Percentiles rank a stretch among this genome's conserved stretches.
Evolutionary conservation across 2,329 filamentous ascomycete species (phyloP).

Genomic region (Penicillium sp.): DNA sequence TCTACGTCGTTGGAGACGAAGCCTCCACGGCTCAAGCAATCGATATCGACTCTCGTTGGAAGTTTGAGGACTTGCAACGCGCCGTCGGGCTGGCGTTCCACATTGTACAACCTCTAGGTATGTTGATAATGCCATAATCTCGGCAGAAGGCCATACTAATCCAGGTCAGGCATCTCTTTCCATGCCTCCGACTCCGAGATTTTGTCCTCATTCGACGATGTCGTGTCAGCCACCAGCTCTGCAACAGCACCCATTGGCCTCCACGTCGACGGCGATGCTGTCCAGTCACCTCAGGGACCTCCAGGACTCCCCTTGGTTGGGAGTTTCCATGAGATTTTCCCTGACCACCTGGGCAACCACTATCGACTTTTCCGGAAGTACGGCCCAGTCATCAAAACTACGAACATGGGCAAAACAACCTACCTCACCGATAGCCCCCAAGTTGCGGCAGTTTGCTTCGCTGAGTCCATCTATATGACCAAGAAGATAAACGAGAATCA

Average conservation of each 20-base stretch:
- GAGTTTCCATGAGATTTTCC: conserved; percentile 61
- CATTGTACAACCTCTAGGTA: conserved; percentile 52
- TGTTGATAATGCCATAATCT: conserved; percentile 45
- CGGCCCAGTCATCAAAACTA: conserved; percentile 58
- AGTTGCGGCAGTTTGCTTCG: conserved; percentile 53
- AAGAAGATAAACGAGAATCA: conserved; percentile 53
- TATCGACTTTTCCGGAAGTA: conserved; percentile 60
- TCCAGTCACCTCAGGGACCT: conserved; percentile 31
- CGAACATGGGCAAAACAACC: conserved; percentile 55
- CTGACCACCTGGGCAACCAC: conserved; percentile 63
- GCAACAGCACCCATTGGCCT: conserved; percentile 23
- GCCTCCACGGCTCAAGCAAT: conserved; percentile 55
- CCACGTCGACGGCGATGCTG: conserved; percentile 33
- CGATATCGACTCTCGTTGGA: conserved; percentile 48
- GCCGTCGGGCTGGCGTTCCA: conserved; percentile 56
- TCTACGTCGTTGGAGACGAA: conserved; percentile 28
- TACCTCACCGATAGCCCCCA: conserved; percentile 59
- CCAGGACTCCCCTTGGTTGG: conserved; percentile 49
- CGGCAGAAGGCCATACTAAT: neutral
- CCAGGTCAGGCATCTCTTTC: conserved; percentile 20
- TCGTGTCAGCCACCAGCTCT: conserved; percentile 4
- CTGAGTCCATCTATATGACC: conserved; percentile 59
- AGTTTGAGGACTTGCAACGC: conserved; percentile 61
- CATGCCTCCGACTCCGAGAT: conserved; percentile 11
- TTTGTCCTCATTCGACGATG: conserved; percentile 14